phyloP scores from a whole-genome alignment of 805 yeast genomes.

The Candida boleticola region DNA sequence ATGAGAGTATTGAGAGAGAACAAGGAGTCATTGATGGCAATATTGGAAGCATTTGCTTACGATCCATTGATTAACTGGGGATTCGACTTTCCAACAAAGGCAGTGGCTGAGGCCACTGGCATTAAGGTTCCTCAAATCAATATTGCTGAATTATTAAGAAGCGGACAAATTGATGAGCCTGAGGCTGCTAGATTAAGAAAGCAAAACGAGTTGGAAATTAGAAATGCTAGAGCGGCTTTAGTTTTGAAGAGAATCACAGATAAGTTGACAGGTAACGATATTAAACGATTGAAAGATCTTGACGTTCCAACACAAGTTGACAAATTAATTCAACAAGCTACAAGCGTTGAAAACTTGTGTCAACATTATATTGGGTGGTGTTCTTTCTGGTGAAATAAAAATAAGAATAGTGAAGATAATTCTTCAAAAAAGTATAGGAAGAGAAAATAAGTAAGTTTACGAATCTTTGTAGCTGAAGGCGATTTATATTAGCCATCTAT shows the following conservation, averaged over 20 bases:
- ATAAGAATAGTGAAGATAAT: too few species aligned
- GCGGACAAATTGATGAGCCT: slow-evolving; percentile 72
- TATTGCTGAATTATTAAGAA: slow-evolving; percentile 66
- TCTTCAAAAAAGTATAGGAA: too few species aligned
- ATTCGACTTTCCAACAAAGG: slow-evolving; percentile 83
- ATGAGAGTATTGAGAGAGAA: slow-evolving; percentile 93
- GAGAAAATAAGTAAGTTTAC: too few species aligned
- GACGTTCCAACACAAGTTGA: slow-evolving; percentile 91
- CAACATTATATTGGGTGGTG: slow-evolving; percentile 99
- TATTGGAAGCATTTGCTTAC: slow-evolving; percentile 95
- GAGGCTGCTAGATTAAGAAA: slow-evolving; percentile 70
- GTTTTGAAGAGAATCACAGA: slow-evolving; percentile 89
- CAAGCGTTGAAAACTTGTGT: slow-evolving; percentile 91
- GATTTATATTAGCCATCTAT: too few species aligned
- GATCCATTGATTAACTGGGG: slow-evolving; percentile 99
- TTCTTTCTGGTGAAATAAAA: slow-evolving; percentile 75
- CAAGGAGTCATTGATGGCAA: slow-evolving; percentile 96
- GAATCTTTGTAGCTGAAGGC: too few species aligned
- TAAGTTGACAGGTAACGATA: slow-evolving; percentile 91
- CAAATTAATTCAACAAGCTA: slow-evolving; percentile 90
- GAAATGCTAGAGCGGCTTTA: slow-evolving; percentile 87
- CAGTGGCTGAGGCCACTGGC: slow-evolving; percentile 72
- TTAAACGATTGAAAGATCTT: slow-evolving; percentile 65
- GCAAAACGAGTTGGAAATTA: slow-evolving; percentile 67
- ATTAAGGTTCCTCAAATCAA: slow-evolving; percentile 64